Base-by-base conservation (phyloP, 2,329 filamentous ascomycete species). In the Aspergillus sergii region DNA sequence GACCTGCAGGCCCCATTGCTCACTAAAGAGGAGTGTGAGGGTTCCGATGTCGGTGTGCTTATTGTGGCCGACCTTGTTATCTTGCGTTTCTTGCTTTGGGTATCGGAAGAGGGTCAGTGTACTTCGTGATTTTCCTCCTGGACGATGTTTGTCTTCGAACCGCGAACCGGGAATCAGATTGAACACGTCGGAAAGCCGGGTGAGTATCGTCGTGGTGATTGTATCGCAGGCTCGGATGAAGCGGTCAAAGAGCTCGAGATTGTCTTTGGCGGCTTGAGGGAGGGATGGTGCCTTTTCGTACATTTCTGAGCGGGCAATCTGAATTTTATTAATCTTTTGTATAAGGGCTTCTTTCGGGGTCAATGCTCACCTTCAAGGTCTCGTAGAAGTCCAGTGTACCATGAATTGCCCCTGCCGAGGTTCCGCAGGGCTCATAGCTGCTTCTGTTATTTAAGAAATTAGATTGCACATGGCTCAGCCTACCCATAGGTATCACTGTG, bases 321-420 rank as follows among this genome's bases (percentile, higher is more conserved):
- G 43, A 1, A 14, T 6, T 46, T 4, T 12, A 5, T 14, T 46
- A 23, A n/a, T 14, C 21, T 4, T 21, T 10, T 21, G 43, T 19
- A n/a, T n/a, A 41, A 9, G 12, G 12, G 8, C 1, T 5, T 23
- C 4, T 23, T 1, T 23, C 2, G n/a, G n/a, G 4, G 1, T 5
- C 5, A 6, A 46, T 12, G 4, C n/a, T 23, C 10, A 23, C 43
- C 43, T 23, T 23, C 11, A 46, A 11, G 5, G n/a, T 46, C 43
- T 46, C 43, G 11, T 23, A 46, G 11, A 46, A 46, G 21, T 46
- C 14, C n/a, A 46, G 21, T 23, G 14, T 46, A 23, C 43, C 43
- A 10, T 8, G 9, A 12, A 23, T 3, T 7, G 43, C 43, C 8
- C n/a, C 43, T 23, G 43, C n/a, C 6, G 43, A 46, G 11, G 43